Conservation (phyloP, 2,329 filamentous ascomycete species). For the Magnaporthiopsis rhizophila region DNA sequence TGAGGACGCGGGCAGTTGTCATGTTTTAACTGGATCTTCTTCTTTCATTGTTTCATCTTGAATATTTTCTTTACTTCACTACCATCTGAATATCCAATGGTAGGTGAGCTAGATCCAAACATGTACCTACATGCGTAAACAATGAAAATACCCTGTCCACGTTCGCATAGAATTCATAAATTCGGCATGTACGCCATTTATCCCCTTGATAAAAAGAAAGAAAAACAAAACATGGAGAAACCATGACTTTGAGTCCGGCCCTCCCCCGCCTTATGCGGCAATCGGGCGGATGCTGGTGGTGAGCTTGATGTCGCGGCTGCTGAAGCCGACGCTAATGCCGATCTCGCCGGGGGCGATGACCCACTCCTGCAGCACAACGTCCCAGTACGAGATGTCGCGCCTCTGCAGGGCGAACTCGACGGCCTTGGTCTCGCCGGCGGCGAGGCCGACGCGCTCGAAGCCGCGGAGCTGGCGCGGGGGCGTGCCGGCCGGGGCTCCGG, state of each 20-base stretch:
- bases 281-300: neutral
- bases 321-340: slow-evolving; percentile 22
- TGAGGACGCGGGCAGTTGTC: no score
- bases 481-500: slow-evolving; percentile 31
- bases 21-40: neutral
- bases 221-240: no score
- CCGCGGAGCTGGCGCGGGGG: slow-evolving; percentile 40
- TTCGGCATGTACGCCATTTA: neutral
- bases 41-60: neutral
- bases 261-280: neutral
- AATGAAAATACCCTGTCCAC: neutral
- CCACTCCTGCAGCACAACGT: slow-evolving; percentile 34
- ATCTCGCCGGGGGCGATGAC: slow-evolving; percentile 24
- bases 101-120: no score
- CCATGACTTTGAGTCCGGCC: no score
- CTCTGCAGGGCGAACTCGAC: slow-evolving; percentile 38
- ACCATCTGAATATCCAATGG: neutral
- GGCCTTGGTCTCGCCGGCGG: slow-evolving; percentile 28
- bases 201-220: neutral
- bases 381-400: slow-evolving; percentile 42
- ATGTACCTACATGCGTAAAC: no score
- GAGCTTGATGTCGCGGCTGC: slow-evolving; percentile 17
- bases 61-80: neutral
- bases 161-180: neutral
- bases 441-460: slow-evolving; percentile 42